Conservation (phyloP, 2,329 filamentous ascomycete genomes). For the Verticillium isaacii region DNA sequence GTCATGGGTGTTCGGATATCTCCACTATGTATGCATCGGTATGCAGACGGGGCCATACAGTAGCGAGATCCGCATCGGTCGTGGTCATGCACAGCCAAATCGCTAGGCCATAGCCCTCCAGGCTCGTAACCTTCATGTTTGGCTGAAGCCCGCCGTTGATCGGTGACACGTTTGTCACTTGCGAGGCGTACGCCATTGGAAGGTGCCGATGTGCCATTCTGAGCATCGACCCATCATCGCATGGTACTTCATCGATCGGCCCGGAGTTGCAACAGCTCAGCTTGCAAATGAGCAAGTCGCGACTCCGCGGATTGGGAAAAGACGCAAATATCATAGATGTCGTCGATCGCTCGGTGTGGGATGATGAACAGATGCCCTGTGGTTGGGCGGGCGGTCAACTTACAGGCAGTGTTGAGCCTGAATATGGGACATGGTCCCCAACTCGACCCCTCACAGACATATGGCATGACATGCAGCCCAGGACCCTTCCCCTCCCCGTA, state of each 20-base stretch:
- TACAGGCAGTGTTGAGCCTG: too few species aligned
- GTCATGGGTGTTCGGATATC: neutral
- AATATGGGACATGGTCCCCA: neutral
- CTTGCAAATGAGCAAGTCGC: too few species aligned
- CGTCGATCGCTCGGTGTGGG: too few species aligned
- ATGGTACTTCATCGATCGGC: too few species aligned
- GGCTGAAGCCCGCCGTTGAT: neutral
- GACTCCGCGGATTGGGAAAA: too few species aligned
- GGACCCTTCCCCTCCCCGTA: neutral
- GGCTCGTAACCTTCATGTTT: neutral
- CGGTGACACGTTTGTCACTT: neutral
- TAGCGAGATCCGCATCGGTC: neutral
- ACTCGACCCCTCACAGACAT: neutral
- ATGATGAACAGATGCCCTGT: too few species aligned
- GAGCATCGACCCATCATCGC: too few species aligned
- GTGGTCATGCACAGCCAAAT: neutral
- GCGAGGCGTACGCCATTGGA: too few species aligned
- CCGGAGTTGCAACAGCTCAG: too few species aligned
- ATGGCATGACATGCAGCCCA: neutral
- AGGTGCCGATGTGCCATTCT: too few species aligned
- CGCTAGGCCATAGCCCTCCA: neutral
- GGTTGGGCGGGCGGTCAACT: too few species aligned
- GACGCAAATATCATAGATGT: too few species aligned
- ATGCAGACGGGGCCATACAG: neutral
- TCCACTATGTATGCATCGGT: neutral